These are phyloP conservation scores for Colletotrichum destructivum DNA, from an alignment of 2,329 filamentous ascomycete species.

Conservation along the genomic window DNA sequence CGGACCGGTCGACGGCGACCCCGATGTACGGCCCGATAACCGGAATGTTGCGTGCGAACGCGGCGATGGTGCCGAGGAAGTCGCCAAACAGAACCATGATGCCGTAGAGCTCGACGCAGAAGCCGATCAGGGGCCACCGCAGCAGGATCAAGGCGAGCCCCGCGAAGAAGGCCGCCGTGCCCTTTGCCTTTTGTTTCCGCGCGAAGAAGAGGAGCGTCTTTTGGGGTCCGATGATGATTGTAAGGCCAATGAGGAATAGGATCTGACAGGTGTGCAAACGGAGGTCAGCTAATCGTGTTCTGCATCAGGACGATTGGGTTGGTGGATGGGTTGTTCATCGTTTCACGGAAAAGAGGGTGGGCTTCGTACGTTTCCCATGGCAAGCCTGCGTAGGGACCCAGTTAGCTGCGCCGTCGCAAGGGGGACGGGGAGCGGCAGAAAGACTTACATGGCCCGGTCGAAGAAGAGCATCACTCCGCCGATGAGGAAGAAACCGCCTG, in stretches of 20 bases:
- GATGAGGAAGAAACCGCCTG: slow-evolving; percentile 94
- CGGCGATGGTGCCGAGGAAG: slow-evolving; percentile 92
- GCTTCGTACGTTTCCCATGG: slow-evolving; percentile 90
- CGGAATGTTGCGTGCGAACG: slow-evolving; percentile 88
- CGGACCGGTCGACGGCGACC: slow-evolving; percentile 77
- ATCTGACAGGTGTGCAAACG: slow-evolving; percentile 71
- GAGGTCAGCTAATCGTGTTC: slow-evolving; percentile 19
- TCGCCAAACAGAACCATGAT: slow-evolving; percentile 96
- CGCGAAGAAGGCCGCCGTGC: slow-evolving; percentile 87
- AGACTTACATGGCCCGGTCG: slow-evolving; percentile 89
- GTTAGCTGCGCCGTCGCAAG: slow-evolving; percentile 40
- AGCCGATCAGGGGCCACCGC: slow-evolving; percentile 92
- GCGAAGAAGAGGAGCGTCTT: slow-evolving; percentile 97
- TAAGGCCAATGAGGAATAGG: slow-evolving; percentile 96
- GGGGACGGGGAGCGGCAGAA: not conserved
- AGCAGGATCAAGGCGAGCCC: slow-evolving; percentile 90
- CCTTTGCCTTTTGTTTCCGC: slow-evolving; percentile 91
- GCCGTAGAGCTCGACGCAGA: slow-evolving; percentile 91
- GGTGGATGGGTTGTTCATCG: slow-evolving; percentile 32
- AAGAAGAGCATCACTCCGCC: slow-evolving; percentile 98
- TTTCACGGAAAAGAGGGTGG: slow-evolving; percentile 31
- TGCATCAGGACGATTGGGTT: not conserved
- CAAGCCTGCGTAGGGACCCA: slow-evolving; percentile 73
- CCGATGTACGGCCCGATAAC: slow-evolving; percentile 91
- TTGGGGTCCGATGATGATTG: slow-evolving; percentile 92